Evolutionary conservation across 768 basidiomycete genomes (phyloP).

Genomic region (Tremella yokohamensis): DNA sequence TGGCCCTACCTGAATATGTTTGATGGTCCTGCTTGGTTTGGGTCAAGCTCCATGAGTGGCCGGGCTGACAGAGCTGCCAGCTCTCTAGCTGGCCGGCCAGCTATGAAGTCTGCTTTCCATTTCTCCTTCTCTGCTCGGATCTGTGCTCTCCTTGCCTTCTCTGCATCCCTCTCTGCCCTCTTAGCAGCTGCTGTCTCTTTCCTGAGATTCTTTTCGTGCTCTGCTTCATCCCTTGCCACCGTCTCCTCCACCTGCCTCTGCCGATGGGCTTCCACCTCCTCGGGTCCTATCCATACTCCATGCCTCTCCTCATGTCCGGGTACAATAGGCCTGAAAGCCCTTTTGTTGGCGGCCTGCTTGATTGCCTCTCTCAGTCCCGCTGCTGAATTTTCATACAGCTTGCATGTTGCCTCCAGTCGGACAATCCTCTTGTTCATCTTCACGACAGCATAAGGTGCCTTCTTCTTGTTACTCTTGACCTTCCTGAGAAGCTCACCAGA

Average conservation of each 20-base stretch:
- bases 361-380: background rate
- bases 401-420: background rate
- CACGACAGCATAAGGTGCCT: background rate
- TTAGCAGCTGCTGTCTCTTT: background rate
- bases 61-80: background rate
- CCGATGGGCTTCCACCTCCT: background rate
- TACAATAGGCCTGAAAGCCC: conserved; percentile 1
- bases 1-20: too few species aligned
- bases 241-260: background rate
- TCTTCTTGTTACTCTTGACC: conserved; percentile 2
- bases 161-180: background rate
- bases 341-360: background rate
- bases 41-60: too few species aligned
- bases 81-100: background rate
- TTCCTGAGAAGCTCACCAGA: background rate
- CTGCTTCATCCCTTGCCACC: background rate
- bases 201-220: background rate
- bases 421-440: conserved; percentile 3
- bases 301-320: background rate
- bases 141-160: background rate
- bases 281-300: background rate
- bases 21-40: too few species aligned
- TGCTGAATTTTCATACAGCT: background rate
- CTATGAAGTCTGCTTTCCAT: background rate
- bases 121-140: conserved; percentile 1